Base-by-base conservation (phyloP, 495 filamentous ascomycete genomes). In the Elaphomyces granulatus region DNA sequence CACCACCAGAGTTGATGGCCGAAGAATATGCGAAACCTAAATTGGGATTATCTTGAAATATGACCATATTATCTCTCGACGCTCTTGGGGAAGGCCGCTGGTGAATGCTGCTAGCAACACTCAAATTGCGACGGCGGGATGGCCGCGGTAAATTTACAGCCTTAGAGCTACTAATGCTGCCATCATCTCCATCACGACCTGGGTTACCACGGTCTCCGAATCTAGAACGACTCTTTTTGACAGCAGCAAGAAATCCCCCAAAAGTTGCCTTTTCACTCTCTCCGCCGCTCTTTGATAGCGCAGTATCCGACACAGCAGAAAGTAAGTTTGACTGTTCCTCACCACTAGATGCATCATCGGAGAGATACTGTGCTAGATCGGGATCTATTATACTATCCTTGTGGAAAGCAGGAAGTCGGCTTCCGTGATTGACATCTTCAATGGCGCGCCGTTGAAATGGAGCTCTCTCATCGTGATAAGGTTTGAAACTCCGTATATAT, bases 341-440 rank as follows among this genome's bases (percentile, higher is more conserved):
- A 14, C 80, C 90, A 50, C 83, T 95, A 1, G 84, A 88, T 15
- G 78, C 86, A 49, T 87, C 81, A 56, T 99, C 92, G 14, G 90
- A 96, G 66, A 96, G 80, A 60, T 88, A 96, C 19, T 86, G 83
- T 2, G 87, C 87, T 12, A 96, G 65, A 50, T 96, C 92, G 2
- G 92, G 88, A 50, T 99, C 92, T 52, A 96, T 96, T 46, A 99
- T 94, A 49, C 84, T 95, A 53, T 99, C 92, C 47, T 85, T 85
- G 51, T 96, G 92, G 49, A 98, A 96, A 19, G 88, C 85, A 23
- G 87, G 80, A 6, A 94, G 68, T 10, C 75, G 72, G n/a, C 73
- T 66, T 40, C 76, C 77, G 36, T 66, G 69, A 14, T 63, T 58
- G 19, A 74, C 62, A 36, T 94, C 83, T 38, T 78, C 76, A 15